Conservation (phyloP, 148 eudicot species). For the Diospyros lotus region DNA sequence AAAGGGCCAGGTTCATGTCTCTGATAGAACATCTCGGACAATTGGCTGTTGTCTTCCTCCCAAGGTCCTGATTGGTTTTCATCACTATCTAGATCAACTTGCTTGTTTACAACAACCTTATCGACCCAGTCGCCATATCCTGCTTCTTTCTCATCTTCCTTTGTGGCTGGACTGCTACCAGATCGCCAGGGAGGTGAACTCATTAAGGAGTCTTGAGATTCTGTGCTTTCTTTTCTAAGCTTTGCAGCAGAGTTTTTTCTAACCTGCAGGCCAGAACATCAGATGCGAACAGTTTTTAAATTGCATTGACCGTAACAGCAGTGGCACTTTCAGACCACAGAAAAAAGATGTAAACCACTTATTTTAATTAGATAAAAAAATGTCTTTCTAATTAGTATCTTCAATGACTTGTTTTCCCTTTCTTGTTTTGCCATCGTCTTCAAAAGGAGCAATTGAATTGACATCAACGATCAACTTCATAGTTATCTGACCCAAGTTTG, state of each 20-base stretch:
- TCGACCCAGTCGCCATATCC: slow-evolving; percentile 47
- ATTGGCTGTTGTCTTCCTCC: slow-evolving; percentile 31
- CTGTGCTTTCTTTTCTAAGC: slow-evolving; percentile 57
- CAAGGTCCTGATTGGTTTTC: slow-evolving; percentile 19
- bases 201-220: slow-evolving; percentile 44
- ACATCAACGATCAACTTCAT: too few relatives aligned
- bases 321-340: neutral
- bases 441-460: neutral
- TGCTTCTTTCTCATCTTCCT: slow-evolving; percentile 32
- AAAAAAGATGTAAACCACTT: neutral
- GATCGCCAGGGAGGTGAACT: slow-evolving; percentile 43
- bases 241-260: slow-evolving; percentile 25
- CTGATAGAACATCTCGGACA: slow-evolving; percentile 27
- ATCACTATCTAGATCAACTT: slow-evolving; percentile 26
- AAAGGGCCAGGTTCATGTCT: slow-evolving; percentile 20
- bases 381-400: neutral
- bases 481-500: too few relatives aligned
- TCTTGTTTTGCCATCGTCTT: neutral
- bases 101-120: slow-evolving; percentile 30
- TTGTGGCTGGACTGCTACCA: slow-evolving; percentile 20
- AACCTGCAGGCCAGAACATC: slow-evolving; percentile 22
- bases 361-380: neutral
- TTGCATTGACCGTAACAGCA: neutral
- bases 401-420: neutral
- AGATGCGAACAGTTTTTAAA: neutral